These are phyloP conservation scores for Mycena pura DNA, from an alignment of 768 basidiomycete species.

Conservation along the genomic window DNA sequence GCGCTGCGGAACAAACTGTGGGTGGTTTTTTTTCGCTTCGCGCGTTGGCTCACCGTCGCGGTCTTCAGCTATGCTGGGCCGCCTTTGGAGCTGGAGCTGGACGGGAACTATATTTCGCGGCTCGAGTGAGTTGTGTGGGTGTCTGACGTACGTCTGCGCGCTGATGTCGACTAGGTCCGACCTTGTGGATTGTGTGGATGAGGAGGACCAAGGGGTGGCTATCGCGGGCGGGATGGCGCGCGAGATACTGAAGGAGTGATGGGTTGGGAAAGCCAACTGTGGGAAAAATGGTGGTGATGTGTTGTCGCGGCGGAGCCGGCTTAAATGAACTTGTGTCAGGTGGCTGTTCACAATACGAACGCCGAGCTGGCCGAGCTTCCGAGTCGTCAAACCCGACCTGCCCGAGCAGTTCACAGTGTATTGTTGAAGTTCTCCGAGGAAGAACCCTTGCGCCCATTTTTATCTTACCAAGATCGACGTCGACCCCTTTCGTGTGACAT, in stretches of 20 bases:
- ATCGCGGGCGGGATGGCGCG: conserved; percentile 44
- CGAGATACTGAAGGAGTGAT: conserved; percentile 37
- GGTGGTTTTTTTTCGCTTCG: conserved; percentile 15
- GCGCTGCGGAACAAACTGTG: conserved; percentile 53
- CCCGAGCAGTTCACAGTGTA: too few relatives aligned
- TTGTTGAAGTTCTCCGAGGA: too few relatives aligned
- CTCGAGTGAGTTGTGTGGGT: conserved; percentile 45
- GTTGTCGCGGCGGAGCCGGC: too few relatives aligned
- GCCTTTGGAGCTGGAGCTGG: conserved; percentile 47
- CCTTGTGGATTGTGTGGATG: conserved; percentile 27
- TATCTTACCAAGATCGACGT: too few relatives aligned
- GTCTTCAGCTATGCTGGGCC: conserved; percentile 51
- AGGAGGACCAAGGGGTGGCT: conserved; percentile 40
- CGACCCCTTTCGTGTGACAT: too few relatives aligned
- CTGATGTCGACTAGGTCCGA: conserved; percentile 28
- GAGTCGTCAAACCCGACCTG: too few relatives aligned
- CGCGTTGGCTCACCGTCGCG: neutral
- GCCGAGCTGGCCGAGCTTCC: too few relatives aligned
- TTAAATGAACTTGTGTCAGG: too few relatives aligned
- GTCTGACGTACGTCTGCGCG: neutral
- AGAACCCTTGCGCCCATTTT: too few relatives aligned
- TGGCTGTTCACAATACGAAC: too few relatives aligned
- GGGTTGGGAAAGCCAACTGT: neutral
- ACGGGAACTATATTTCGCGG: conserved; percentile 56
- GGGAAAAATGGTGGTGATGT: too few relatives aligned